Base-by-base conservation (phyloP, 2,329 filamentous ascomycete species). In the Neofusicoccum umdonicola region DNA sequence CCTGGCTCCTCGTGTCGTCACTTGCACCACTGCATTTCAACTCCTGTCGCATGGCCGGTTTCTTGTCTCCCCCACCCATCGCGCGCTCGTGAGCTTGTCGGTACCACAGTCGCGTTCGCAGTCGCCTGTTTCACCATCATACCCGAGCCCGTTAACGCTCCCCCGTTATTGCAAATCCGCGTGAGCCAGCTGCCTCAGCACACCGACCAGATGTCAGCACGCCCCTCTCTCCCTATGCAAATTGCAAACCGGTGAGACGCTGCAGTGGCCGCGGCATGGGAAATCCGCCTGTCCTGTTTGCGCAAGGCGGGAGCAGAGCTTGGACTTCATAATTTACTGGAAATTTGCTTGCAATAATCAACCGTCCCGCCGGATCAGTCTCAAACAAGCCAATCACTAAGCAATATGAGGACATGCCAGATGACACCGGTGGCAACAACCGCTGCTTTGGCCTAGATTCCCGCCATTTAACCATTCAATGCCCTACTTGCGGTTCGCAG, bases 321-420 rank as follows among this genome's bases (percentile, higher is more conserved):
- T 60, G 27, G 56, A 47, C 56, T 34, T 35, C 56, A 35, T 31
- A 60, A 60, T 60, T 60, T 60, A 47, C 56, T 47, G 42, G 56
- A 60, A 60, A 60, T 60, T 60, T 60, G 56, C 41, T 37, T 47
- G 42, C 42, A 60, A 47, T 60, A 60, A 60, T 45, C 56, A 47
- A 45, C 56, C 56, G 39, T 31, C n/a, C 56, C 41, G 22, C 56
- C 42, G 56, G 56, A 47, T 19, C 56, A 35, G 9, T 22, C 41
- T 47, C 56, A 47, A n/a, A 22, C 56, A 60, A 37, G 31, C 54
- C 54, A 45, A 58, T 58, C 54, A 58, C 42, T 31, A 60, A 34
- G 54, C 54, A 45, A 19, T 34, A 58, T 35, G 42, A 47, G n/a
- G 11, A 35, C 34, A 34, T 60, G 56, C 56, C 37, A n/a, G 11